Percentiles rank a stretch among this genome's conserved stretches.
Conservation (phyloP, 2,329 filamentous ascomycete genomes). For the Colletotrichum tanaceti region DNA sequence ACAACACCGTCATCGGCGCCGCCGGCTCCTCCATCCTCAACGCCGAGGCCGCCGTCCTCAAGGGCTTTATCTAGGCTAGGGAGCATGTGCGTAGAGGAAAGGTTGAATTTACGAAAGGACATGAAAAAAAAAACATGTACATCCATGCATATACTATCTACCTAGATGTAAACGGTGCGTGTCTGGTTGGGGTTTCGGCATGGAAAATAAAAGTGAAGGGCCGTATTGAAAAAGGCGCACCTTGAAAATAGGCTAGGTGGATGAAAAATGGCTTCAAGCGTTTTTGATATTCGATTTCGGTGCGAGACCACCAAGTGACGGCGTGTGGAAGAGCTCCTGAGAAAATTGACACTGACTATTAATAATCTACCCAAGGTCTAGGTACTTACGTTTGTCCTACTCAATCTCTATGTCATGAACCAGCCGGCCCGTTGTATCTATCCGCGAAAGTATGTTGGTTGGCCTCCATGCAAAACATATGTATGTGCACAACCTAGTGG, state of each 20-base stretch:
- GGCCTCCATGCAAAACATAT: conserved; percentile 12
- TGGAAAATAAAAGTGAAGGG: conserved; percentile 27
- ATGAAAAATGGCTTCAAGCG: conserved; percentile 12
- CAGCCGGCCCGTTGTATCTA: conserved; percentile 13
- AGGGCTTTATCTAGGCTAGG: conserved; percentile 76
- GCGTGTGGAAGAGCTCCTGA: too few relatives aligned
- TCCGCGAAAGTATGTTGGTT: conserved; percentile 17
- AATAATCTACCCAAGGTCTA: conserved; percentile 12
- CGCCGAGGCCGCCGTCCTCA: conserved; percentile 89
- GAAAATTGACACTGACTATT: background rate
- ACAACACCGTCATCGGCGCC: conserved; percentile 90
- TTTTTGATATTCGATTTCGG: background rate
- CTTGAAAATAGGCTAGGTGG: background rate
- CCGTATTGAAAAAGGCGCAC: background rate
- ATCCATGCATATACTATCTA: too few relatives aligned
- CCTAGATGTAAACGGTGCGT: conserved; percentile 8
- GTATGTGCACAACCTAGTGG: conserved; percentile 8
- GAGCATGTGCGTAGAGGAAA: background rate
- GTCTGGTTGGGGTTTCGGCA: conserved; percentile 18
- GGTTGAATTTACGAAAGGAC: background rate
- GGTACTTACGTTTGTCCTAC: conserved; percentile 7
- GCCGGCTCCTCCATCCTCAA: conserved; percentile 97
- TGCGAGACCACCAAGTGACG: background rate
- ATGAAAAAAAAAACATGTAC: background rate
- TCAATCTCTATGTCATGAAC: conserved; percentile 17